A percentile compares a stretch with the other conserved stretches of the same genome.
phyloP scores from a whole-genome alignment of 306 rosid genomes.

The Begonia loranthoides region DNA sequence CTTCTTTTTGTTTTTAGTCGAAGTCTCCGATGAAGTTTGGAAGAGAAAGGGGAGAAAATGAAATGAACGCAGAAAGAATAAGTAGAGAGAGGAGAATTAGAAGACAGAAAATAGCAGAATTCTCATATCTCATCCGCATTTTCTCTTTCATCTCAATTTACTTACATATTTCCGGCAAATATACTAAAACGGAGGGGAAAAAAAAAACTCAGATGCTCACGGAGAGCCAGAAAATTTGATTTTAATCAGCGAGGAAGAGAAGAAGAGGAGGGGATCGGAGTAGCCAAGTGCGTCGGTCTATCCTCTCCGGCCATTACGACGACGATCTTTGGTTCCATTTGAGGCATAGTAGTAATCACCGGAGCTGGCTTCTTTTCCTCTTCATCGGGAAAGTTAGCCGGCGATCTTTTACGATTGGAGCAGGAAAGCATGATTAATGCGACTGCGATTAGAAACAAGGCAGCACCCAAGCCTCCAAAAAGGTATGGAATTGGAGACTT shows the following conservation, averaged over 20 bases:
- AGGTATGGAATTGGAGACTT: constrained; percentile 6
- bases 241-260: not conserved
- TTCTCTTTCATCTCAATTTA: too few relatives aligned
- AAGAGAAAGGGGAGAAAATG: too few relatives aligned
- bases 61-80: too few relatives aligned
- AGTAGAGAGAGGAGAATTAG: too few relatives aligned
- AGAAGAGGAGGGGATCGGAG: not conserved
- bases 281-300: constrained; percentile 6
- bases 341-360: not conserved
- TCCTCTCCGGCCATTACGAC: constrained; percentile 11
- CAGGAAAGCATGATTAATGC: constrained; percentile 6
- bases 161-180: too few relatives aligned
- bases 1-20: too few relatives aligned
- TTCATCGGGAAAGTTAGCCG: not conserved
- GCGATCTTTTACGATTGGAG: constrained; percentile 2
- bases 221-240: too few relatives aligned
- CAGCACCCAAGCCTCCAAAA: constrained; percentile 5
- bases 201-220: not conserved
- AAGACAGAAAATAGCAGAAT: too few relatives aligned
- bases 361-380: not conserved
- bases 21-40: too few relatives aligned
- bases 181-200: not conserved
- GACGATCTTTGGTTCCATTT: constrained; percentile 3
- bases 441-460: constrained; percentile 2
- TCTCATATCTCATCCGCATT: too few relatives aligned